Evolutionary conservation across 2,329 filamentous ascomycete genomes (phyloP).

Genomic region (Massarina eburnea): DNA sequence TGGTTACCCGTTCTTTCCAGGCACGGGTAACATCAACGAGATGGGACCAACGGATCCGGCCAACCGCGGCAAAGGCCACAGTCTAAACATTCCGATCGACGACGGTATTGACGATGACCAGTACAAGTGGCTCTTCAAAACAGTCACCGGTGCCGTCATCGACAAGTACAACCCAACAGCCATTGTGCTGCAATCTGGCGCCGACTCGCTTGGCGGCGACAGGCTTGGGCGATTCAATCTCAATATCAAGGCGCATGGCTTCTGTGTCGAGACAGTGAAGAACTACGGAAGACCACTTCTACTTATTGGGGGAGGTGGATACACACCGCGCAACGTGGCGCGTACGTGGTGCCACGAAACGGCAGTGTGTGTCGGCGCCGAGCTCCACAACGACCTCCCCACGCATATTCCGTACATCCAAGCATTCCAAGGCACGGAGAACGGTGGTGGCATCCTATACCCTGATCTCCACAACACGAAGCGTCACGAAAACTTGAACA

Average conservation of each 20-base stretch:
- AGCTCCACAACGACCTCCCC: conserved; percentile 73
- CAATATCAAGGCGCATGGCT: conserved; percentile 90
- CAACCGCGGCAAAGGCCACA: conserved; percentile 85
- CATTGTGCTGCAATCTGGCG: conserved; percentile 93
- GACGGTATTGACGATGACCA: conserved; percentile 91
- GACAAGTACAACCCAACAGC: conserved; percentile 84
- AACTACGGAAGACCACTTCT: conserved; percentile 77
- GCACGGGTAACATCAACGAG: conserved; percentile 82
- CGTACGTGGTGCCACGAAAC: conserved; percentile 98
- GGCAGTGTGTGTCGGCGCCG: conserved; percentile 77
- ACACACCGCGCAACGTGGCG: conserved; percentile 94
- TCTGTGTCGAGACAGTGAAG: conserved; percentile 89
- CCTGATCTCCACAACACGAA: conserved; percentile 81
- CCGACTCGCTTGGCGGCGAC: conserved; percentile 91
- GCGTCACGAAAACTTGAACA: conserved; percentile 74
- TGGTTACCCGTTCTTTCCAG: conserved; percentile 74
- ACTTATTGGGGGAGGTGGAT: conserved; percentile 91
- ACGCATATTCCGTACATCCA: conserved; percentile 80
- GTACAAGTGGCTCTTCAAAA: conserved; percentile 83
- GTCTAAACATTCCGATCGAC: conserved; percentile 85
- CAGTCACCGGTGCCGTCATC: conserved; percentile 75
- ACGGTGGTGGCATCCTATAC: conserved; percentile 69
- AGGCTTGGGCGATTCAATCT: conserved; percentile 94
- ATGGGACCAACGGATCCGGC: conserved; percentile 80
- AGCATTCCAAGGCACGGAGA: conserved; percentile 80